A percentile compares a stretch with the other conserved stretches of the same genome.
phyloP scores from a whole-genome alignment of 1,284 basidiomycete genomes.

The Trametes sp. region DNA sequence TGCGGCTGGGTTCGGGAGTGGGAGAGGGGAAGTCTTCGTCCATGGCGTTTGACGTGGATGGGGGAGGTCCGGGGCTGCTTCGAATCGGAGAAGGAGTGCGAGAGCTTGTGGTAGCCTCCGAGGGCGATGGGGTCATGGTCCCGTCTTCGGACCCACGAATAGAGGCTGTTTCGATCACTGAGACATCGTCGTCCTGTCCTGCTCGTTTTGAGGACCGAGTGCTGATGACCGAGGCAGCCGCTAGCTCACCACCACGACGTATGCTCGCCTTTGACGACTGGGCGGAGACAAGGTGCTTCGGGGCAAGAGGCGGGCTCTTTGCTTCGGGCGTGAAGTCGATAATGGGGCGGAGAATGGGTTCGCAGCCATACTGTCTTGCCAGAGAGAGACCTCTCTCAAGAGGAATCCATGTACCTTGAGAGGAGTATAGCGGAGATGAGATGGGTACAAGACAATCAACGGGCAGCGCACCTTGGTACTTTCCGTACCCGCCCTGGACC shows the following conservation, averaged over 20 bases:
- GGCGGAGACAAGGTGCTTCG: slow-evolving; percentile 90
- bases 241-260: slow-evolving; percentile 50
- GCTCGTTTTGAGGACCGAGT: slow-evolving; percentile 58
- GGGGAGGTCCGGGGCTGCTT: slow-evolving; percentile 55
- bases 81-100: slow-evolving; percentile 89
- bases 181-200: slow-evolving; percentile 51
- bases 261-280: slow-evolving; percentile 62
- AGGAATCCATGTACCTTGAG: slow-evolving; percentile 96
- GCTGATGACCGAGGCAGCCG: slow-evolving; percentile 56
- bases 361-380: slow-evolving; percentile 94
- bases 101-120: slow-evolving; percentile 85
- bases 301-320: slow-evolving; percentile 94
- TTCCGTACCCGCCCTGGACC: slow-evolving; percentile 99
- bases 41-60: slow-evolving; percentile 47
- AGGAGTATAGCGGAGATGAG: background rate
- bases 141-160: slow-evolving; percentile 79
- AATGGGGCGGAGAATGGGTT: slow-evolving; percentile 88
- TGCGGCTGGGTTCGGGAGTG: slow-evolving; percentile 43
- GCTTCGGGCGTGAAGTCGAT: slow-evolving; percentile 94
- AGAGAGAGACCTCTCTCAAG: slow-evolving; percentile 89
- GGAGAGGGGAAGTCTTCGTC: slow-evolving; percentile 50
- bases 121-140: slow-evolving; percentile 86
- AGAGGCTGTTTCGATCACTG: slow-evolving; percentile 68
- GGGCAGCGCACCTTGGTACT: slow-evolving; percentile 87
- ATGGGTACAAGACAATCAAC: background rate